Percentiles rank a stretch among this genome's conserved stretches.
phyloP scores from a whole-genome alignment of 1,284 basidiomycete species.

The Sporisorium iseilematis-ciliati region DNA sequence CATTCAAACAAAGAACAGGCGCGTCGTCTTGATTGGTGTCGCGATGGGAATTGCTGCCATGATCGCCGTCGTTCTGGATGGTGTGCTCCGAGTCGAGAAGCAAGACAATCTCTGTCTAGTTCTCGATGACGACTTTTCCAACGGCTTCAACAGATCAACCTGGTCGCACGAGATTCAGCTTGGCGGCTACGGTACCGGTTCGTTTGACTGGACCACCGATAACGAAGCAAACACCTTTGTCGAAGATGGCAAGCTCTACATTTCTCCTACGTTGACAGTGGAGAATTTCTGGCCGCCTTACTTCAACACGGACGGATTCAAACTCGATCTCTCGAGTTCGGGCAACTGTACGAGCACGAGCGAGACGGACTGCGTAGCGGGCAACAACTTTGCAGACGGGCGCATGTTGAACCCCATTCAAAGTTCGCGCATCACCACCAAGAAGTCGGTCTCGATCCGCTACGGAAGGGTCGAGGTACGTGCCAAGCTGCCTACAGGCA shows the following conservation, averaged over 20 bases:
- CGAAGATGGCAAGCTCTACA: slow-evolving; percentile 80
- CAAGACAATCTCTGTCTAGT: slow-evolving; percentile 74
- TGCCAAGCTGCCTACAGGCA: slow-evolving; percentile 79
- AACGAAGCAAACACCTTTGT: slow-evolving; percentile 83
- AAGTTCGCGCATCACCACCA: slow-evolving; percentile 83
- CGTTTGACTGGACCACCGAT: slow-evolving; percentile 88
- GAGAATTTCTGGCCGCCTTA: slow-evolving; percentile 77
- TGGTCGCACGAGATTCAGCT: slow-evolving; percentile 84
- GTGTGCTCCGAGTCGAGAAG: slow-evolving; percentile 32
- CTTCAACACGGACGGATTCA: slow-evolving; percentile 78
- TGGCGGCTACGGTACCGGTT: slow-evolving; percentile 86
- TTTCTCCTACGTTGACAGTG: slow-evolving; percentile 84
- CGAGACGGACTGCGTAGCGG: slow-evolving; percentile 71
- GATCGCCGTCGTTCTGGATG: slow-evolving; percentile 31
- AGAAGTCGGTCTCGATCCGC: slow-evolving; percentile 75
- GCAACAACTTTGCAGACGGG: slow-evolving; percentile 70
- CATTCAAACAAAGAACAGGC: slow-evolving; percentile 38
- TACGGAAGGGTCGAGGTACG: slow-evolving; percentile 85
- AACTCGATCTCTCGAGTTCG: slow-evolving; percentile 81
- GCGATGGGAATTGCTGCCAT: slow-evolving; percentile 41
- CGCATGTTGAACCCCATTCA: slow-evolving; percentile 81
- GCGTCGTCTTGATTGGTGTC: slow-evolving; percentile 31
- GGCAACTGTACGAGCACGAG: slow-evolving; percentile 78
- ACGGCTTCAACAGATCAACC: slow-evolving; percentile 74
- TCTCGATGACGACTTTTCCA: slow-evolving; percentile 81